Evolutionary conservation across 345 rosid species (phyloP), one percentile per base, ranked within the genome.

Genomic region (Populus euphratica): DNA sequence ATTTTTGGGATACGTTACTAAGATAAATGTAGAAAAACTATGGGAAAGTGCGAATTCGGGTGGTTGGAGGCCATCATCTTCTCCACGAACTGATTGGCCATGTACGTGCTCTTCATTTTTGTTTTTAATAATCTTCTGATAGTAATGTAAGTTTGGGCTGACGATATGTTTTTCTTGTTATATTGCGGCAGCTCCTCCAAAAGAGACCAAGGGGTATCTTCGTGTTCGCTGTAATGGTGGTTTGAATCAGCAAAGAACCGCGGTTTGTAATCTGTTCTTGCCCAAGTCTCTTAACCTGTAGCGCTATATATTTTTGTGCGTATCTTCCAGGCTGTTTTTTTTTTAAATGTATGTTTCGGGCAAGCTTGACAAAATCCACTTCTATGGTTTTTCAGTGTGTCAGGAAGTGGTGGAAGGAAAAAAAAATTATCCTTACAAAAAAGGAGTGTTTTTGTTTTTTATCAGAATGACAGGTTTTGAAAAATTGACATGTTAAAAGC

Each of bases 141-240:
- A 39, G 25, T 59, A 11, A 23, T 59, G 63, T 59, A 11, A n/a
- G 63, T 1, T n/a, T 59, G 63, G 8, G 63, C 25, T 59, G 63
- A 59, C 4, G 27, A 59, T 21, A 10, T 59, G 27, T n/a, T 59
- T n/a, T 8, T 59, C 12, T 59, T 25, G 23, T n/a, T 59, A n/a
- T 59, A 3, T n/a, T 59, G 68, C 82, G 74, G 86, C 93, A 96
- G 99, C 99, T 86, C 98, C 98, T 72, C 87, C 95, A 4, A 85
- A 66, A 70, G 94, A 89, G 83, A 90, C 87, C 65, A 93, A 88
- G 86, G 97, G 99, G 36, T 96, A 90, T 83, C 91, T 96, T 76
- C 97, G 98, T 76, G 98, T 96, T 70, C 98, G 98, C 14, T 96
- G 98, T 82, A 96, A 96, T 78, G 98, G 99, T 83, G 97, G 99